Conservation (phyloP, 2,329 filamentous ascomycete genomes). For the Xylogone sp. region DNA sequence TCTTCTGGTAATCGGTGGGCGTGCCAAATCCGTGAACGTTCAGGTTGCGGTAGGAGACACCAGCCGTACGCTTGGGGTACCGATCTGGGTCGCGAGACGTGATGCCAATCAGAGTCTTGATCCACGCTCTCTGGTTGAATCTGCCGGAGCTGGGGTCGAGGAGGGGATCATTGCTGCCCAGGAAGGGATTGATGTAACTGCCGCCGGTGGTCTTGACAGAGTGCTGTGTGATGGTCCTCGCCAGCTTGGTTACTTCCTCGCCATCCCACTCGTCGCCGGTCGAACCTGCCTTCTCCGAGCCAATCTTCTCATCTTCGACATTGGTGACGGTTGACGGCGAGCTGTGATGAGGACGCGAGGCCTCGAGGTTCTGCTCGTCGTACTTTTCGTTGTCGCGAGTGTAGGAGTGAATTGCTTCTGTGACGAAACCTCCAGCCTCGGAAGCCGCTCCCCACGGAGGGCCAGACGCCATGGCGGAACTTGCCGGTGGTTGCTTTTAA, state of each 20-base stretch:
- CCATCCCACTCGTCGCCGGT: slow-evolving; percentile 10
- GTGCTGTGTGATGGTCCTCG: slow-evolving; percentile 19
- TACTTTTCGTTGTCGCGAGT: background rate
- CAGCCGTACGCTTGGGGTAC: slow-evolving; percentile 54
- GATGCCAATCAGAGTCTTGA: slow-evolving; percentile 49
- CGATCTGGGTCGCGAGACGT: slow-evolving; percentile 46
- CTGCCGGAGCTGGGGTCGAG: slow-evolving; percentile 49
- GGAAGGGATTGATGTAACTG: slow-evolving; percentile 46
- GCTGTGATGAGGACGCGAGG: background rate
- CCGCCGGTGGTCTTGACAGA: slow-evolving; percentile 18
- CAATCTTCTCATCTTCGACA: background rate
- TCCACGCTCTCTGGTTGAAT: slow-evolving; percentile 56
- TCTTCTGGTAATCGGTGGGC: slow-evolving; percentile 68
- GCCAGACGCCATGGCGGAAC: background rate
- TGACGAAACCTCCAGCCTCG: background rate
- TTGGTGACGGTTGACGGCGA: background rate
- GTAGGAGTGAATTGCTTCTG: background rate
- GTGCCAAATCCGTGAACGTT: slow-evolving; percentile 67
- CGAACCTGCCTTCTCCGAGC: background rate
- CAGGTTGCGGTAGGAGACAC: slow-evolving; percentile 64
- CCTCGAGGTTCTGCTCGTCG: background rate
- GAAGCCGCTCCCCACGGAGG: slow-evolving; percentile 1
- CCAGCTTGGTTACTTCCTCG: slow-evolving; percentile 18
- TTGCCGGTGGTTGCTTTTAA: background rate
- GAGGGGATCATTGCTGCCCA: slow-evolving; percentile 41